A percentile compares a stretch with the other conserved stretches of the same genome.
phyloP scores from a whole-genome alignment of 2,329 filamentous ascomycete species.

The Mycosphaerelloides madeirae region DNA sequence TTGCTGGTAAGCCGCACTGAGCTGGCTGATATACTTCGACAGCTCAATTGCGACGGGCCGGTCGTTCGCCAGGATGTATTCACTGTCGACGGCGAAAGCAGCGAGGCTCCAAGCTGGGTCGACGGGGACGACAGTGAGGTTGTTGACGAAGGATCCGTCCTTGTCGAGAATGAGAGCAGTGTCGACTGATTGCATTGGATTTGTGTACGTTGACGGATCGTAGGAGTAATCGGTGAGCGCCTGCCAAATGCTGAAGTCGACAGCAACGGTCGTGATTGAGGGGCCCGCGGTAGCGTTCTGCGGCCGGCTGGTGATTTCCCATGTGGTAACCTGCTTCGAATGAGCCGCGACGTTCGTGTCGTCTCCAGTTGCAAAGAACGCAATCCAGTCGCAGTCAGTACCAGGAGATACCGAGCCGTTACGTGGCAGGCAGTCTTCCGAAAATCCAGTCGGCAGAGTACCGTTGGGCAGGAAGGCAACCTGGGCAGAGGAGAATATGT shows the following conservation, averaged over 20 bases:
- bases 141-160: background rate
- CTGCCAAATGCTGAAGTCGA: conserved; percentile 13
- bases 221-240: conserved; percentile 22
- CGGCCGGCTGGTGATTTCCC: conserved; percentile 4
- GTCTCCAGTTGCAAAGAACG: conserved; percentile 4
- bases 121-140: conserved; percentile 8
- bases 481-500: conserved; percentile 17
- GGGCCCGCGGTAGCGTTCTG: background rate
- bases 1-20: background rate
- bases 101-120: conserved; percentile 27
- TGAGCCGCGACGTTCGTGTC: conserved; percentile 1
- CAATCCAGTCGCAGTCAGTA: conserved; percentile 12
- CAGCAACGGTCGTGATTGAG: conserved; percentile 1
- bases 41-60: no score
- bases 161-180: background rate
- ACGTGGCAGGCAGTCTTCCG: conserved; percentile 5
- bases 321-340: conserved; percentile 9
- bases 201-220: conserved; percentile 16
- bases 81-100: conserved; percentile 22
- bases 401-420: background rate
- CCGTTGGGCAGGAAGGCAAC: conserved; percentile 15
- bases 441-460: conserved; percentile 5
- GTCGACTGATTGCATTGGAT: conserved; percentile 8
- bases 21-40: background rate
- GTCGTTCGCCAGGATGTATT: background rate